Percentiles rank a stretch among this genome's conserved stretches.
phyloP scores from a whole-genome alignment of 1,139 yeast genomes.

The Kodamaea plutei region DNA sequence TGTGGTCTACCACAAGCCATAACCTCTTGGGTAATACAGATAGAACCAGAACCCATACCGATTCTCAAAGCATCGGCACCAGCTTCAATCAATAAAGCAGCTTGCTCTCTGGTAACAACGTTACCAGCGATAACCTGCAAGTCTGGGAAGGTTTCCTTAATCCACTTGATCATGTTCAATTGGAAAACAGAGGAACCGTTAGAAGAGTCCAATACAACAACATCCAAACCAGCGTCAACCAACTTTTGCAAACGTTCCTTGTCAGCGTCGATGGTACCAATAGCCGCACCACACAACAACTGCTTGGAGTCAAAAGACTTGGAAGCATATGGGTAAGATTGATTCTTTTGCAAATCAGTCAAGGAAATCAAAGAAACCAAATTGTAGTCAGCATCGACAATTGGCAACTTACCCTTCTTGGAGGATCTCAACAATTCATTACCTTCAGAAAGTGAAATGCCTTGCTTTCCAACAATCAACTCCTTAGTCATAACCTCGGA shows the following conservation, averaged over 20 bases:
- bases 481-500: conserved; percentile 83
- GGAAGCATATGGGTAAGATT: conserved; percentile 83
- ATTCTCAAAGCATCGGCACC: conserved; percentile 98
- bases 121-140: conserved; percentile 95
- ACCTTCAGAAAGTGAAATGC: conserved; percentile 80
- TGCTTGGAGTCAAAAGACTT: conserved; percentile 92
- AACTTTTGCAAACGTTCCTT: conserved; percentile 76
- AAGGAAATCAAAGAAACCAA: conserved; percentile 86
- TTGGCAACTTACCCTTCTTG: conserved; percentile 96
- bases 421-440: conserved; percentile 86
- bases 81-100: conserved; percentile 89
- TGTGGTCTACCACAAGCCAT: conserved; percentile 99
- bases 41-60: conserved; percentile 78
- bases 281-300: conserved; percentile 79
- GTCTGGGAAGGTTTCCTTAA: conserved; percentile 45
- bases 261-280: conserved; percentile 72
- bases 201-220: conserved; percentile 91
- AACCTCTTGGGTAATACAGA: conserved; percentile 98
- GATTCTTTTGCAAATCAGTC: conserved; percentile 95
- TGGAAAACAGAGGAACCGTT: conserved; percentile 98
- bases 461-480: conserved; percentile 76
- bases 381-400: conserved; percentile 72
- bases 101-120: conserved; percentile 98
- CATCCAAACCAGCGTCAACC: conserved; percentile 96
- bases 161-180: conserved; percentile 88